phyloP scores from a whole-genome alignment of 2,329 filamentous ascomycete genomes.

The Alternaria angustiovoidea region DNA sequence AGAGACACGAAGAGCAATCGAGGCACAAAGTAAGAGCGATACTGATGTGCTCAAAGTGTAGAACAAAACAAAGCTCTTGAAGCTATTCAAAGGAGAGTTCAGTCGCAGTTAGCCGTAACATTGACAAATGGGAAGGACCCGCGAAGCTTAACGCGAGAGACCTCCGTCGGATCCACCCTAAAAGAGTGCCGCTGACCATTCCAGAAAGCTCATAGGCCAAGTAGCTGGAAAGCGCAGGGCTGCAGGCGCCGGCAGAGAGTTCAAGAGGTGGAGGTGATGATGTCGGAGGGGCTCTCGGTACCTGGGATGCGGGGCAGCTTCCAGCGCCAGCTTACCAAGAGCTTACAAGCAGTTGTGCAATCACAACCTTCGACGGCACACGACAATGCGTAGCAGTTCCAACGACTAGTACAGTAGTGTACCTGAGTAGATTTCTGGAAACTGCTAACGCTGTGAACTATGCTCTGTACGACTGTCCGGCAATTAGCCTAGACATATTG shows the following conservation, averaged over 20 bases:
- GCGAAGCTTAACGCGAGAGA: constrained; percentile 8
- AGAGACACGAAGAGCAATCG: not conserved
- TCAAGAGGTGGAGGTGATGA: constrained; percentile 18
- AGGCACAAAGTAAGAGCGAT: not conserved
- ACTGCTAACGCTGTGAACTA: not conserved
- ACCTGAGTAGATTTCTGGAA: not conserved
- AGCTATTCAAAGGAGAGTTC: not conserved
- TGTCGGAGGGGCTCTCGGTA: constrained; percentile 24
- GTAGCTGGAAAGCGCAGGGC: not conserved
- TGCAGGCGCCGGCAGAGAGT: constrained; percentile 14
- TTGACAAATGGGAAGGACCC: constrained; percentile 9
- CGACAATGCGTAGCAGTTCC: not conserved
- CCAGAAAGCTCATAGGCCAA: constrained; percentile 15
- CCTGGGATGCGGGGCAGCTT: constrained; percentile 22
- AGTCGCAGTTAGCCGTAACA: constrained; percentile 3
- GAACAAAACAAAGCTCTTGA: not conserved
- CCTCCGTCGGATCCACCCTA: not conserved
- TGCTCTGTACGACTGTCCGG: constrained; percentile 5
- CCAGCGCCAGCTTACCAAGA: constrained; percentile 21
- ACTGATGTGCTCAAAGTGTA: not conserved
- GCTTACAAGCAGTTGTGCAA: constrained; percentile 13
- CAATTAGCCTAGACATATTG: constrained; percentile 31
- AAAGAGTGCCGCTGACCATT: constrained; percentile 11
- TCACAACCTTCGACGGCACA: not conserved
- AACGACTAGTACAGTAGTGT: not conserved